A percentile compares a stretch with the other conserved stretches of the same genome.
Evolutionary conservation across 345 rosid species (phyloP).

Genomic region (Xanthoceras sorbifolium): DNA sequence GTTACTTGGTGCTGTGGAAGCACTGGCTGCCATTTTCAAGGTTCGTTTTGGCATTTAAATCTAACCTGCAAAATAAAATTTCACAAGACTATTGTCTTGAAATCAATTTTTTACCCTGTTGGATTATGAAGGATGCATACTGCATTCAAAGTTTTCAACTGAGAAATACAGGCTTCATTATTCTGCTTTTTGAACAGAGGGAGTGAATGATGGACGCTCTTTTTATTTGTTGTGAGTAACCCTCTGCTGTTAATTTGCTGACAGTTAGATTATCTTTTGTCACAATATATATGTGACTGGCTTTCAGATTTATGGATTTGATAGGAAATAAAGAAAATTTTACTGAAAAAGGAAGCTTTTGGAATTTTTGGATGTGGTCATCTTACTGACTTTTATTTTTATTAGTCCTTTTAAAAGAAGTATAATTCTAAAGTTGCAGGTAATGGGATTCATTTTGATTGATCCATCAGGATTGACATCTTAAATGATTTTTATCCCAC

Average conservation of each 20-base stretch:
- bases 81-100: background rate
- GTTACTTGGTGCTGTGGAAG: conserved; percentile 85
- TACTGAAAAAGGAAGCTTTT: background rate
- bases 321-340: background rate
- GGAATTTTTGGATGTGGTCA: background rate
- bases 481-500: background rate
- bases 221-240: background rate
- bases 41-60: conserved; percentile 38
- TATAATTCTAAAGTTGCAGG: background rate
- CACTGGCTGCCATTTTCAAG: conserved; percentile 91
- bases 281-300: background rate
- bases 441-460: background rate
- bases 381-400: background rate
- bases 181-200: conserved; percentile 8
- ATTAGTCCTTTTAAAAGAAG: background rate
- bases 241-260: conserved; percentile 3
- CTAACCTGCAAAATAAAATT: background rate
- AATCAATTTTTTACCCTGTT: background rate
- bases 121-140: background rate
- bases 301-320: background rate
- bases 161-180: background rate
- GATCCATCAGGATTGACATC: background rate
- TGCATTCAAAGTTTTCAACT: background rate
- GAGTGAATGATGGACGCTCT: background rate
- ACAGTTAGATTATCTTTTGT: background rate